Conservation (phyloP, 306 rosid genomes). For the Potentilla sterilis region DNA sequence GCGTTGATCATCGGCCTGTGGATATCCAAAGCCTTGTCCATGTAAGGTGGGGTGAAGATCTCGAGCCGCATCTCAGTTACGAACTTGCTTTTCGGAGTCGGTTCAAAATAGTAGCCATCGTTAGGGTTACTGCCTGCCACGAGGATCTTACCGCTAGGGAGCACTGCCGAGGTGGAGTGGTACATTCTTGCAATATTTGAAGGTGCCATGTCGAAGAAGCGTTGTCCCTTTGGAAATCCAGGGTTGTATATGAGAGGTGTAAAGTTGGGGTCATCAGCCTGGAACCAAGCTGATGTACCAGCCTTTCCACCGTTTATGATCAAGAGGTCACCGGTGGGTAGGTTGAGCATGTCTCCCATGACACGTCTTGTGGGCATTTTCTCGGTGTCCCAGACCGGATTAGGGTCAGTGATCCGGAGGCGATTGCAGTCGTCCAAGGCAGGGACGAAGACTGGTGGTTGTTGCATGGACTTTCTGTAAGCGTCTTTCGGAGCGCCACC, state of each 20-base stretch:
- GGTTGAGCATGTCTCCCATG: slow-evolving; percentile 69
- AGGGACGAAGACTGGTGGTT: slow-evolving; percentile 22
- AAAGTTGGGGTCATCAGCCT: slow-evolving; percentile 64
- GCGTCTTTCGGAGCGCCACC: slow-evolving; percentile 55
- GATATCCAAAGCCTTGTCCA: slow-evolving; percentile 24
- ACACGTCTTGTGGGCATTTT: slow-evolving; percentile 65
- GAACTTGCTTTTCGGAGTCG: slow-evolving; percentile 24
- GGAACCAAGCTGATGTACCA: slow-evolving; percentile 78
- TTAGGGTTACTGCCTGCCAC: slow-evolving; percentile 84
- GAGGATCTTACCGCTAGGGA: slow-evolving; percentile 64
- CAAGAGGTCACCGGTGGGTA: slow-evolving; percentile 71
- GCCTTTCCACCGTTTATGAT: slow-evolving; percentile 66
- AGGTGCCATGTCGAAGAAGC: slow-evolving; percentile 1
- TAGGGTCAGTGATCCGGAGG: slow-evolving; percentile 45
- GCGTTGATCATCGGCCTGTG: slow-evolving; percentile 46
- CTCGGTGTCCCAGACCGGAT: slow-evolving; percentile 51
- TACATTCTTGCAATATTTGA: slow-evolving; percentile 67
- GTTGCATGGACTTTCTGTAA: slow-evolving; percentile 1
- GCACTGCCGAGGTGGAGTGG: slow-evolving; percentile 68
- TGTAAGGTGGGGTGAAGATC: slow-evolving; percentile 70
- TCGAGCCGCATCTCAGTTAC: slow-evolving; percentile 78
- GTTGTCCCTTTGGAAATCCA: background rate
- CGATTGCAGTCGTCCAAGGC: slow-evolving; percentile 62
- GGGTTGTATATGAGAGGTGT: slow-evolving; percentile 54
- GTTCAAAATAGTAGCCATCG: slow-evolving; percentile 41